Conservation (phyloP, 1,139 yeast genomes). For the Waltiozyma sp. region DNA sequence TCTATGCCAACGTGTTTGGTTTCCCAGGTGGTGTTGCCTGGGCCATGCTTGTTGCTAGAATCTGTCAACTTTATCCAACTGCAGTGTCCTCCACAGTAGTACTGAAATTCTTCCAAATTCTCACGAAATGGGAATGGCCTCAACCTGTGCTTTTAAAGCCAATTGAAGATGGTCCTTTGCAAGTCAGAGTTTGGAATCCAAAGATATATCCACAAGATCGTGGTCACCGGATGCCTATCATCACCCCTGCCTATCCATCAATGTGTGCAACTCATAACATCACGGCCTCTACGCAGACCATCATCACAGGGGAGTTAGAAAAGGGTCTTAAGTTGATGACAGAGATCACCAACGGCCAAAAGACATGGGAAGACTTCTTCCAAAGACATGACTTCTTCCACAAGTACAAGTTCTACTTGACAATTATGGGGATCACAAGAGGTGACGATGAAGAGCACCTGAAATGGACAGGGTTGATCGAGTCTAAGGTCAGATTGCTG, state of each 20-base stretch:
- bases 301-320: constrained; percentile 62
- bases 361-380: constrained; percentile 67
- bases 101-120: constrained; percentile 76
- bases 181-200: constrained; percentile 96
- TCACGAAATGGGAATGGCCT: constrained; percentile 95
- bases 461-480: constrained; percentile 89
- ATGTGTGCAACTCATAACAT: constrained; percentile 99
- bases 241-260: constrained; percentile 97
- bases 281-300: constrained; percentile 72
- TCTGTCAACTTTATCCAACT: constrained; percentile 92
- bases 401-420: constrained; percentile 75
- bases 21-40: constrained; percentile 99
- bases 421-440: constrained; percentile 68
- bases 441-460: constrained; percentile 69
- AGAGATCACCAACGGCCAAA: constrained; percentile 54
- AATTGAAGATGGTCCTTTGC: constrained; percentile 94
- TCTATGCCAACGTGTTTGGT: constrained; percentile 90
- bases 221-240: constrained; percentile 94
- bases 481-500: constrained; percentile 69
- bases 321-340: constrained; percentile 66
- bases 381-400: constrained; percentile 72
- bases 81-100: constrained; percentile 89
- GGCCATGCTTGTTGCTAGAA: constrained; percentile 98
- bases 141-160: constrained; percentile 89
- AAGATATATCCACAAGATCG: constrained; percentile 78